Conservation (phyloP, 78 protist species). For the Cavenderia fasciculata region DNA sequence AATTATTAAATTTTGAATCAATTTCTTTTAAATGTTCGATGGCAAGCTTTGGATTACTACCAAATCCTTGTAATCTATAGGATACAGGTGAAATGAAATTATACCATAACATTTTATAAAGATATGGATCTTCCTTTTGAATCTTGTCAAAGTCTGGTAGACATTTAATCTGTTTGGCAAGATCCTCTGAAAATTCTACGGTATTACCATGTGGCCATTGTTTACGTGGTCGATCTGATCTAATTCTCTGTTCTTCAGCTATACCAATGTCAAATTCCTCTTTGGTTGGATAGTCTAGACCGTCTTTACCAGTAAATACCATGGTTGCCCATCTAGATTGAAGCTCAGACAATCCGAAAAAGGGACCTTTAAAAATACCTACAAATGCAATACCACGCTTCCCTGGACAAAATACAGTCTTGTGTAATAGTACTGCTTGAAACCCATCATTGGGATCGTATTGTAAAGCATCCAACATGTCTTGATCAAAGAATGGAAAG, state of each 20-base stretch:
- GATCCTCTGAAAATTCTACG: neutral
- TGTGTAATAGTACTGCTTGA: neutral
- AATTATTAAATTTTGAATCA: neutral
- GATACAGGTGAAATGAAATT: neutral
- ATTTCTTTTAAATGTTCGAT: neutral
- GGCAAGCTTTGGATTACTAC: neutral
- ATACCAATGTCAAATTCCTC: neutral
- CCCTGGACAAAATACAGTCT: neutral
- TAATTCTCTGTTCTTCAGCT: neutral
- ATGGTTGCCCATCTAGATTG: neutral
- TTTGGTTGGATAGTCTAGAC: neutral
- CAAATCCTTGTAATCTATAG: neutral
- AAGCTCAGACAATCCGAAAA: neutral
- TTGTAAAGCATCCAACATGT: neutral
- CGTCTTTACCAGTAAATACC: neutral
- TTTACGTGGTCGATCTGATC: neutral
- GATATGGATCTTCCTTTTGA: too few relatives aligned
- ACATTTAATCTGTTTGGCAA: neutral
- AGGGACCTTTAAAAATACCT: neutral
- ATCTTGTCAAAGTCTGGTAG: constrained; percentile 10
- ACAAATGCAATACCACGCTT: neutral
- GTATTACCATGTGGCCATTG: neutral
- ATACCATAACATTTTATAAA: neutral
- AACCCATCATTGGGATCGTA: neutral
- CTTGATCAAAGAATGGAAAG: neutral